These are phyloP conservation scores for Scedosporium apiospermum DNA, from an alignment of 2,329 filamentous ascomycete genomes.

Conservation along the genomic window DNA sequence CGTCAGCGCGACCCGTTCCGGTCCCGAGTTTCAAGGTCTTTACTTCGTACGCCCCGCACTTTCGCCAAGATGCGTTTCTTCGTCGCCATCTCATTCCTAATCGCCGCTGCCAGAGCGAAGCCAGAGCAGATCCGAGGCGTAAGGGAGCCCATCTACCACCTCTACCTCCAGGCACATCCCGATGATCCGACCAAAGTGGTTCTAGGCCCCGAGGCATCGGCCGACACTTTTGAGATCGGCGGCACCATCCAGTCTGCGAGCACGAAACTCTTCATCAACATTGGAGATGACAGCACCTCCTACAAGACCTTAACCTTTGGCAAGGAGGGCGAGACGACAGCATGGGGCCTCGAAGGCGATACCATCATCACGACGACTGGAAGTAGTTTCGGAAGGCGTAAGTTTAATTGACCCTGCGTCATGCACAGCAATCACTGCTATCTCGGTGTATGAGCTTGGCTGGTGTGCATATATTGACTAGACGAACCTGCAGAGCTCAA, in stretches of 20 bases:
- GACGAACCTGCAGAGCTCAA: slow-evolving; percentile 31
- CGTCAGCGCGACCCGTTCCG: too few relatives aligned
- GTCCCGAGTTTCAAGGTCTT: too few relatives aligned
- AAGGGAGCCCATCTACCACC: slow-evolving; percentile 38
- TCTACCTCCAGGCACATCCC: slow-evolving; percentile 38
- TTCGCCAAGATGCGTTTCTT: slow-evolving; percentile 8
- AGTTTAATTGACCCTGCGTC: slow-evolving; percentile 9
- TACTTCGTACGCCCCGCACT: background rate
- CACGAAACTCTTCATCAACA: slow-evolving; percentile 37
- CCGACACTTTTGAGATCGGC: slow-evolving; percentile 39
- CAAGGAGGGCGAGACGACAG: slow-evolving; percentile 29
- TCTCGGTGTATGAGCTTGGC: background rate
- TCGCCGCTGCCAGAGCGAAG: slow-evolving; percentile 21
- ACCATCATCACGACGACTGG: slow-evolving; percentile 33
- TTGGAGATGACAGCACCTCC: slow-evolving; percentile 32
- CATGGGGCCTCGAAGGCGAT: slow-evolving; percentile 39
- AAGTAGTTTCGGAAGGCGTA: slow-evolving; percentile 33
- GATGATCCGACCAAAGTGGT: slow-evolving; percentile 32
- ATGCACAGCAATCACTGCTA: background rate
- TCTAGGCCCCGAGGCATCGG: slow-evolving; percentile 38
- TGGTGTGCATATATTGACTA: background rate
- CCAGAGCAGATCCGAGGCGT: slow-evolving; percentile 41
- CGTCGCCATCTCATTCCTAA: slow-evolving; percentile 5
- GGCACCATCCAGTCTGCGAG: slow-evolving; percentile 39
- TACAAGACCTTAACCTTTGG: slow-evolving; percentile 43